A percentile compares a stretch with the other conserved stretches of the same genome.
Conservation (phyloP, 225 moss, liverwort and hornwort species). For the Physcomitrellopsis africana region DNA sequence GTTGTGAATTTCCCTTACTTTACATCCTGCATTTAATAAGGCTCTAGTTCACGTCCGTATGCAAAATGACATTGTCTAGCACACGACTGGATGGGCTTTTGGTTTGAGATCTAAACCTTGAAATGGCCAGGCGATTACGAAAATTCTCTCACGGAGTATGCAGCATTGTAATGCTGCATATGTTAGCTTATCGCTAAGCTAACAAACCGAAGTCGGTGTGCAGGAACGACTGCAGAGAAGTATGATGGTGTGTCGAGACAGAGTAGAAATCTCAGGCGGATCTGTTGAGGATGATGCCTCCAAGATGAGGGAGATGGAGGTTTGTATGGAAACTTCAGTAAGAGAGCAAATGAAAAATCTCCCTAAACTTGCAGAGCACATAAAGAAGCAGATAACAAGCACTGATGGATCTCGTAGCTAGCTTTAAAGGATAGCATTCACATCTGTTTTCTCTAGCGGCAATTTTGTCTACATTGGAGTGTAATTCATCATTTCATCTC, state of each 20-base stretch:
- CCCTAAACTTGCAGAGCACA: slow-evolving; percentile 66
- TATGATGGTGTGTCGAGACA: slow-evolving; percentile 64
- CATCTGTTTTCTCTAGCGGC: background rate
- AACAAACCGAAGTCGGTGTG: slow-evolving; percentile 6
- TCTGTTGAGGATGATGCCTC: slow-evolving; percentile 57
- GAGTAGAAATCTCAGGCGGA: slow-evolving; percentile 55
- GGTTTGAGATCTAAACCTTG: background rate
- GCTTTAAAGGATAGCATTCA: background rate
- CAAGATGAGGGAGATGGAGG: slow-evolving; percentile 63
- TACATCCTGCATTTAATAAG: too few relatives aligned
- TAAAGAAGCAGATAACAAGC: slow-evolving; percentile 52
- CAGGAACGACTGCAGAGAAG: slow-evolving; percentile 68
- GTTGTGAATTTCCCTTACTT: too few relatives aligned
- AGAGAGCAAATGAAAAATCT: slow-evolving; percentile 60
- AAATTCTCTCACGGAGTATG: too few relatives aligned
- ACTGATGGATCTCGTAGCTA: slow-evolving; percentile 30
- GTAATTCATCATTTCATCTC: too few relatives aligned
- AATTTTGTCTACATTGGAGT: background rate
- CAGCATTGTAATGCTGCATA: too few relatives aligned
- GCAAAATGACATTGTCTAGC: background rate
- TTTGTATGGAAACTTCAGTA: slow-evolving; percentile 53
- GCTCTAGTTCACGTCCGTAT: too few relatives aligned
- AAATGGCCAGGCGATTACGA: background rate
- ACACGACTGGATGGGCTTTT: too few relatives aligned
- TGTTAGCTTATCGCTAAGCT: background rate